Base-by-base conservation (phyloP, 257 asterid genomes). In the Solanum etuberosum region DNA sequence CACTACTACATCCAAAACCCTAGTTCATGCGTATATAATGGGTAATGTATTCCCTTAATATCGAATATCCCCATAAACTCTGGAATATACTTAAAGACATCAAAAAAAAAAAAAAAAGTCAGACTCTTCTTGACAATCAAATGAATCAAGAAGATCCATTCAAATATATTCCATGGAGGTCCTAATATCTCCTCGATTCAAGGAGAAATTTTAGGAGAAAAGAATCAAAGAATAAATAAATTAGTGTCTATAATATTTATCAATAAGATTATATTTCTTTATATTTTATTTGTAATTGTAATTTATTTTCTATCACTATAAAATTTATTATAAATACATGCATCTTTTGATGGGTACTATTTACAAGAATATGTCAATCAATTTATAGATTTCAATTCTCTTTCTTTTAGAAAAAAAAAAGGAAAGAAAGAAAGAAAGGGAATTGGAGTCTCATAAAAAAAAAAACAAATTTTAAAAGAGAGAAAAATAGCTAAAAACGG, bases 1-100 rank as follows among this genome's bases (percentile, higher is more conserved):
- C 0, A 0, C 0, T 51, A 18, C 0, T 18, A 20, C 61, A 51
- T 3, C 0, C 1, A 7, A 54, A 54, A 20, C 0, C 1, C 1
- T 54, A 7, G 1, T 20, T 54, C 5, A 20, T 54, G 63, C 0
- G 10, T 54, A 54, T 20, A 20, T 54, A 54, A 18, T 18, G 10
- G 0, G 1, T 54, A 18, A 54, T 51, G 16, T 51, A 51, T 51
- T 16, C 0, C 0, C 18, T 48, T 48, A 7, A 15, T 54, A 18
- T 20, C 0, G n/a, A 54, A 54, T 1, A 54, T 54, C 0, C 2
- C 3, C n/a, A 54, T 20, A 54, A 54, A 54, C 0, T 54, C 5
- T 54, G 25, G 0, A 54, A 20, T 54, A 54, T 54, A 20, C 2
- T 3, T 54, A 54, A 7, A 18, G 2, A 3, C 1, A 18, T 54